Evolutionary conservation across 179 eudicot genomes (phyloP).

Genomic region (Carnegiea gigantea): DNA sequence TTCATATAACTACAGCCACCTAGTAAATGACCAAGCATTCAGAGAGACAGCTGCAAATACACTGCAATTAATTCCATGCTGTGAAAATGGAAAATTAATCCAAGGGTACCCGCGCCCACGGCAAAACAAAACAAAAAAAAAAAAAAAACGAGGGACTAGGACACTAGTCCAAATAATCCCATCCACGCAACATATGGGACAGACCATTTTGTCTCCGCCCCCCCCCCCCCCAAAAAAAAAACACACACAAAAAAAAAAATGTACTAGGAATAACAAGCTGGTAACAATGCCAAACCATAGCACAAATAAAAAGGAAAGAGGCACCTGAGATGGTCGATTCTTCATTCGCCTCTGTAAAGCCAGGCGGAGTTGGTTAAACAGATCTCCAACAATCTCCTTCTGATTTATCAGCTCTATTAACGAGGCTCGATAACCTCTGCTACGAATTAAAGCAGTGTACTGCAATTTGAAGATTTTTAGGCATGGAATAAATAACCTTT

Average conservation of each 20-base stretch:
- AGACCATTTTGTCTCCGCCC: too few relatives aligned
- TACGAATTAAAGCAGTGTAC: constrained; percentile 71
- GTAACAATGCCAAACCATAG: background rate
- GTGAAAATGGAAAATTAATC: background rate
- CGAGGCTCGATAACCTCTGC: constrained; percentile 64
- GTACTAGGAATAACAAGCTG: background rate
- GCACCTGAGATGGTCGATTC: constrained; percentile 93
- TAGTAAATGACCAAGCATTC: background rate
- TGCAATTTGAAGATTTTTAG: constrained; percentile 36
- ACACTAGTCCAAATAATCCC: background rate
- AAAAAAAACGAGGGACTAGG: background rate
- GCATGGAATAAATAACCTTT: constrained; percentile 10
- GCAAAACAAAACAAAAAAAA: background rate
- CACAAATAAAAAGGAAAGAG: background rate
- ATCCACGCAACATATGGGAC: too few relatives aligned
- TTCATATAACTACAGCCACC: background rate
- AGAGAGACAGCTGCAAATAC: background rate
- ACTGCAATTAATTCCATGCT: too few relatives aligned
- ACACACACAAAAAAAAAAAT: background rate
- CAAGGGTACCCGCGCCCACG: background rate
- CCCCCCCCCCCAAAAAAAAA: too few relatives aligned
- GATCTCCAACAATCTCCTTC: constrained; percentile 95
- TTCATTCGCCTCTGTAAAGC: constrained; percentile 83
- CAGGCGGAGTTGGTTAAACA: constrained; percentile 95
- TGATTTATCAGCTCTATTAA: constrained; percentile 87